Conservation (phyloP, 805 yeast species). For the Candida maesae region DNA sequence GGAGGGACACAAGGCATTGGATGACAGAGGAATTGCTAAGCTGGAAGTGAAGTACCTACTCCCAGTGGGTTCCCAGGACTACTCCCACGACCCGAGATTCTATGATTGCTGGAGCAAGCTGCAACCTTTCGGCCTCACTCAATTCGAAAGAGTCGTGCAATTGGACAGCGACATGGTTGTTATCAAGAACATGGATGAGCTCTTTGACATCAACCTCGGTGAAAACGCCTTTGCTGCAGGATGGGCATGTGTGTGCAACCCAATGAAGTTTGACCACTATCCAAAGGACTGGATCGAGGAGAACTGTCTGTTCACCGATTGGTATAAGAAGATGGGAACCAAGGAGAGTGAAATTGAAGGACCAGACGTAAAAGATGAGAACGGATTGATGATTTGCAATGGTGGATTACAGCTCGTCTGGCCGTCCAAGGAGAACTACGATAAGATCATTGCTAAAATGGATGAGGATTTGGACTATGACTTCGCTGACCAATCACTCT, state of each 20-base stretch:
- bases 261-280: conserved; percentile 46
- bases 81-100: conserved; percentile 48
- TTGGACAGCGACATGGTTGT: conserved; percentile 61
- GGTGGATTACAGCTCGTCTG: conserved; percentile 54
- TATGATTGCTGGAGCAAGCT: conserved; percentile 61
- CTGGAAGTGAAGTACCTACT: conserved; percentile 38
- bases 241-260: conserved; percentile 63
- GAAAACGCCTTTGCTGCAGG: conserved; percentile 48
- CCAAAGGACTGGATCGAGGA: conserved; percentile 49
- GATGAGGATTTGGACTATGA: conserved; percentile 38
- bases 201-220: conserved; percentile 44
- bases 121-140: conserved; percentile 47
- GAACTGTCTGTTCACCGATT: conserved; percentile 49
- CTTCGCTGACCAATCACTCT: conserved; percentile 56
- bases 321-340: conserved; percentile 25
- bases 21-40: conserved; percentile 38
- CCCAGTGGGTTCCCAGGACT: conserved; percentile 42
- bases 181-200: conserved; percentile 53
- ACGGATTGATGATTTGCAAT: conserved; percentile 47
- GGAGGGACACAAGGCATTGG: conserved; percentile 40
- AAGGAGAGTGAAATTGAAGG: conserved; percentile 30
- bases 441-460: conserved; percentile 40
- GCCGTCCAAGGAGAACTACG: conserved; percentile 37
- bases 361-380: conserved; percentile 35
- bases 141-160: conserved; percentile 51